Conservation (phyloP, 2,329 filamentous ascomycete species). For the Neopestalotiopsis sp. region DNA sequence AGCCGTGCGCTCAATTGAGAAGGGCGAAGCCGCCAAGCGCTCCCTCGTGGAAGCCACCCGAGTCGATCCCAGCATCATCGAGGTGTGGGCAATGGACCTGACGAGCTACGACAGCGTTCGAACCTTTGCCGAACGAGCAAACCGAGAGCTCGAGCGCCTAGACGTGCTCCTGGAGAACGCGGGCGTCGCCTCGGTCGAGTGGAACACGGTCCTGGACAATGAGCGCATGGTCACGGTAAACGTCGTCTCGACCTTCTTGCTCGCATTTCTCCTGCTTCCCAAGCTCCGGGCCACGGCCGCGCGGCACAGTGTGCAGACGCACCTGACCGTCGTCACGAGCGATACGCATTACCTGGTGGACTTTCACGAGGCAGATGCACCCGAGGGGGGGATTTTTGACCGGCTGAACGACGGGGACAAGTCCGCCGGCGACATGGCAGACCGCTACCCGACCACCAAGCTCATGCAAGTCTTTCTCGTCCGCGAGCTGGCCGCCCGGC, state of each 20-base stretch:
- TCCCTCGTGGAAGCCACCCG: neutral
- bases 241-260: conserved; percentile 1
- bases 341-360: conserved; percentile 11
- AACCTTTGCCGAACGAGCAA: conserved; percentile 4
- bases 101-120: conserved; percentile 16
- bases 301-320: neutral
- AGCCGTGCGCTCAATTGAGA: conserved; percentile 3
- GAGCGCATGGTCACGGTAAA: conserved; percentile 12
- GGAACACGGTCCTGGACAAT: neutral
- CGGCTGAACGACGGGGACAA: neutral
- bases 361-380: neutral
- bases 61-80: neutral
- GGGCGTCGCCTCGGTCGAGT: conserved; percentile 9
- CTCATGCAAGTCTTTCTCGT: conserved; percentile 5
- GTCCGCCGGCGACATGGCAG: neutral
- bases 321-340: neutral
- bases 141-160: neutral
- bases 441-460: conserved; percentile 7
- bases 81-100: conserved; percentile 19
- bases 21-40: conserved; percentile 8
- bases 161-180: conserved; percentile 9
- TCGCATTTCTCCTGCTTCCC: conserved; percentile 8
- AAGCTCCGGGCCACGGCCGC: neutral
- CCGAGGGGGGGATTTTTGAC: conserved; percentile 1
- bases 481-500: neutral